phyloP scores from a whole-genome alignment of 2,329 filamentous ascomycete genomes.

The Endothia cerciana region DNA sequence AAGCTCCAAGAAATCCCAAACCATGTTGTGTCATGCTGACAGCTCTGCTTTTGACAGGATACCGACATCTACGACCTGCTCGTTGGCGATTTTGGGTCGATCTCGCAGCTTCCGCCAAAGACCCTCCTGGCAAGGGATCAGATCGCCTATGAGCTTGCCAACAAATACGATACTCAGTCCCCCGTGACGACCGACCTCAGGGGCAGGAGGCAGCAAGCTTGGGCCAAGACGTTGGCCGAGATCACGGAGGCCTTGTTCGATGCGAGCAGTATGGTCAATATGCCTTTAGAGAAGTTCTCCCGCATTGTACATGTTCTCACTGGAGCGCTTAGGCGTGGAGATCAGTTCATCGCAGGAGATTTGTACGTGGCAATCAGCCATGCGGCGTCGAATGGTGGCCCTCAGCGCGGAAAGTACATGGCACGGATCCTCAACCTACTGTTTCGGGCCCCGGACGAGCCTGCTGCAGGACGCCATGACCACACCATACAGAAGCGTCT shows the following conservation, averaged over 20 bases:
- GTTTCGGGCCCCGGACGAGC: constrained; percentile 37
- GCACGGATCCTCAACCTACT: constrained; percentile 48
- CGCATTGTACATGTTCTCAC: constrained; percentile 20
- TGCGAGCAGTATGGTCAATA: constrained; percentile 3
- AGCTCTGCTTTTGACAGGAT: not conserved
- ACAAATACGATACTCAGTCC: constrained; percentile 22
- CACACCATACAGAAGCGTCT: constrained; percentile 24
- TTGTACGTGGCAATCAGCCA: constrained; percentile 18
- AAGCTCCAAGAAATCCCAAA: not conserved
- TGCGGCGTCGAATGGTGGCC: constrained; percentile 18
- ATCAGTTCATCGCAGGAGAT: constrained; percentile 16
- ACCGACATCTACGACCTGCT: constrained; percentile 17
- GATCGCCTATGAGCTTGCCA: constrained; percentile 24
- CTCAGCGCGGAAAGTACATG: constrained; percentile 42
- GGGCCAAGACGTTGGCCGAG: constrained; percentile 11
- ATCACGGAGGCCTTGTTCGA: constrained; percentile 20
- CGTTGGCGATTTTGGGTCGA: not conserved
- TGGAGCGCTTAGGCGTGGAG: constrained; percentile 24
- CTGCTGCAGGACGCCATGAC: constrained; percentile 15
- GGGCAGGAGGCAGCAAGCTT: not conserved
- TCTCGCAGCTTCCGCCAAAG: not conserved
- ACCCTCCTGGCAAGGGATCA: constrained; percentile 9
- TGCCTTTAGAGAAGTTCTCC: constrained; percentile 16
- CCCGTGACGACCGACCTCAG: not conserved
- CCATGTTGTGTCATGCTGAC: not conserved